These are phyloP conservation scores for Tulasnella sp. DNA, from an alignment of 768 basidiomycete genomes.

Conservation along the genomic window DNA sequence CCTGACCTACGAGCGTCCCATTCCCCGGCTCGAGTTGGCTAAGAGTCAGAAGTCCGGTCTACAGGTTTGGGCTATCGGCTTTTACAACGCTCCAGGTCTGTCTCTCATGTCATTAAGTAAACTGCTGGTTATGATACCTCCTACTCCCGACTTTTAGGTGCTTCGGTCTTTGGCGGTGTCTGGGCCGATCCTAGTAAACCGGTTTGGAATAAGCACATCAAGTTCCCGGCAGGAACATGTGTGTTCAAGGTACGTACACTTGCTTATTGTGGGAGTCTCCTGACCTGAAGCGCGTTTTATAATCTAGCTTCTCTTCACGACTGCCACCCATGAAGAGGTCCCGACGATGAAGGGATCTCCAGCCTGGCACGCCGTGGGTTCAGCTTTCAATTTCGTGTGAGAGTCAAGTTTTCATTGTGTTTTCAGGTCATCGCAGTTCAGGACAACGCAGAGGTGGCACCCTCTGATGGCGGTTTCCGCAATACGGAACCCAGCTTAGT, in stretches of 20 bases:
- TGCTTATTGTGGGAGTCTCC: neutral
- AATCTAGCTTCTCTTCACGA: neutral
- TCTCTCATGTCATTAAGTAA: too few species aligned
- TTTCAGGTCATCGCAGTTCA: neutral
- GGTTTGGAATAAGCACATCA: neutral
- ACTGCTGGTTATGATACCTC: neutral
- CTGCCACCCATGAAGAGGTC: neutral
- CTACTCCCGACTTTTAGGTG: neutral
- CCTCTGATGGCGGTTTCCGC: neutral
- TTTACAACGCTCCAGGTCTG: neutral
- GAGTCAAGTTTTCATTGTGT: neutral
- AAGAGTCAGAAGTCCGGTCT: neutral
- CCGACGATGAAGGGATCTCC: conserved; percentile 3
- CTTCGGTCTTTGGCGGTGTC: neutral
- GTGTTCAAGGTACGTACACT: neutral
- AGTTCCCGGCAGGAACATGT: neutral
- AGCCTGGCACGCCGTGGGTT: neutral
- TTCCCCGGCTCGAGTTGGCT: neutral
- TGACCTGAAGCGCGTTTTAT: neutral
- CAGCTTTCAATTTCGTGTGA: neutral
- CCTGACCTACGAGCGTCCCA: neutral
- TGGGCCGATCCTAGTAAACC: neutral
- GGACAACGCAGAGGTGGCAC: neutral
- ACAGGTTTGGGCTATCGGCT: conserved; percentile 1
- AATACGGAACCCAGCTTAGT: neutral